Base-by-base conservation (phyloP, 495 filamentous ascomycete genomes). In the Neurospora cerealis region DNA sequence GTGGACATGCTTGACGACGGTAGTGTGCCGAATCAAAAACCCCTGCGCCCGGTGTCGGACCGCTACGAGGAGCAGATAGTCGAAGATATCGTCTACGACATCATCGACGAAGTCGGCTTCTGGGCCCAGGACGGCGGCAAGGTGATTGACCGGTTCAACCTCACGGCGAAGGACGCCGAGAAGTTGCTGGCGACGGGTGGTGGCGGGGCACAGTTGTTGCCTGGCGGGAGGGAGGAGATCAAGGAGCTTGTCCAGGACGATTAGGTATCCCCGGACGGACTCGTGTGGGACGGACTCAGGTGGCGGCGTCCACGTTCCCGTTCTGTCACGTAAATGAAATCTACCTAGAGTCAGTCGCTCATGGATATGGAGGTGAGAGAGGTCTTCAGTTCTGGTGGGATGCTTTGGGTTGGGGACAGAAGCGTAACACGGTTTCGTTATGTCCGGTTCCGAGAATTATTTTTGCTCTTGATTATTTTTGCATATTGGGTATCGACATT, bases 51-150 rank as follows among this genome's bases (percentile, higher is more conserved):
- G 1, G 86, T 97, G 32, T 86, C 89, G 7, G 94, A 97, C 73
- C 87, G 96, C 13, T 98, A 93, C 81, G 88, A 93, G 77, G 96
- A 98, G 80, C 95, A 98, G 83, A 95, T 98, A 75, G 95, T 92
- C 4, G 96, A 99, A 82, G 96, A 98, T 79, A 87, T 98, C 9
- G 85, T 95, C 44, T 97, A 93, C 77, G 95, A 98, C 81, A 86
- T 98, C 42, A 86, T 97, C 19, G 96, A 99, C 80, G 95, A 98
- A 80, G 91, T 95, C 66, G 93, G 95, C 78, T 91, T 93, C 79
- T 90, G 91, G 83, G 85, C 89, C 79, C 87, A 91, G 75, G 91
- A 92, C 83, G 86, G 88, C 71, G 84, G 85, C 28, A 80, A 81
- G 75, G 84, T 82, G n/a, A 80, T 81, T 73, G 83, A 81, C 75